A percentile compares a stretch with the other conserved stretches of the same genome.
phyloP scores from a whole-genome alignment of 192 early-diverging fungal genomes.

The Helicostylum pulchrum region DNA sequence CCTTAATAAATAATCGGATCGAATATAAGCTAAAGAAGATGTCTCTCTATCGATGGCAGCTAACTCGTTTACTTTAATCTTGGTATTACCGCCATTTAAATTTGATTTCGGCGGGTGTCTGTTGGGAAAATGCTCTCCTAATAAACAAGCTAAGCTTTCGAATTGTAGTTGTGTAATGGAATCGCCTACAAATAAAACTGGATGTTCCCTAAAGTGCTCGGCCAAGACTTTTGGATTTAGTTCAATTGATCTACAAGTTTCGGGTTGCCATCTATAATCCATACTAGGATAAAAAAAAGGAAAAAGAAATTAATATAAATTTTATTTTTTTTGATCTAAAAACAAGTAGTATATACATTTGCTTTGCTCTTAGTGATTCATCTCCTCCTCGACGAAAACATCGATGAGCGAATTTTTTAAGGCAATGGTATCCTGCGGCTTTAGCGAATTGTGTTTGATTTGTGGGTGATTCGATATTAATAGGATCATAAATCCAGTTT shows the following conservation, averaged over 20 bases:
- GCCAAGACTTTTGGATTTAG: conserved; percentile 19
- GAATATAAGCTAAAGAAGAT: conserved; percentile 21
- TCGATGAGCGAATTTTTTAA: conserved; percentile 20
- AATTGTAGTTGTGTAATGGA: conserved; percentile 35
- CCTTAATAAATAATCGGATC: conserved; percentile 30
- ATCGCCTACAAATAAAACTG: conserved; percentile 35
- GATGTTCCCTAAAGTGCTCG: conserved; percentile 27
- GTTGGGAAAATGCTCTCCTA: conserved; percentile 22
- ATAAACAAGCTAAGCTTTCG: conserved; percentile 27
- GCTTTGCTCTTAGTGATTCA: conserved; percentile 21
- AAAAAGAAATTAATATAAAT: too few relatives aligned
- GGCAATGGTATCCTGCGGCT: conserved; percentile 21
- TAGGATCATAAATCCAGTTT: conserved; percentile 22
- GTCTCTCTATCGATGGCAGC: background rate
- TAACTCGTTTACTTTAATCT: conserved; percentile 8
- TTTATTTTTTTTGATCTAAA: too few relatives aligned
- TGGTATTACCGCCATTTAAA: conserved; percentile 11
- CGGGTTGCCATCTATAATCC: conserved; percentile 32
- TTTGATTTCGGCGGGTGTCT: background rate
- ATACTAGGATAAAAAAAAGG: conserved; percentile 6
- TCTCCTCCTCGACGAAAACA: conserved; percentile 21
- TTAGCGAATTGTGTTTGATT: conserved; percentile 3
- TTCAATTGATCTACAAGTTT: conserved; percentile 16
- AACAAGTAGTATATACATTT: conserved; percentile 31
- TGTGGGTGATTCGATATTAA: background rate